Base-by-base conservation (phyloP, 345 rosid species). In the Populus ilicifolia region DNA sequence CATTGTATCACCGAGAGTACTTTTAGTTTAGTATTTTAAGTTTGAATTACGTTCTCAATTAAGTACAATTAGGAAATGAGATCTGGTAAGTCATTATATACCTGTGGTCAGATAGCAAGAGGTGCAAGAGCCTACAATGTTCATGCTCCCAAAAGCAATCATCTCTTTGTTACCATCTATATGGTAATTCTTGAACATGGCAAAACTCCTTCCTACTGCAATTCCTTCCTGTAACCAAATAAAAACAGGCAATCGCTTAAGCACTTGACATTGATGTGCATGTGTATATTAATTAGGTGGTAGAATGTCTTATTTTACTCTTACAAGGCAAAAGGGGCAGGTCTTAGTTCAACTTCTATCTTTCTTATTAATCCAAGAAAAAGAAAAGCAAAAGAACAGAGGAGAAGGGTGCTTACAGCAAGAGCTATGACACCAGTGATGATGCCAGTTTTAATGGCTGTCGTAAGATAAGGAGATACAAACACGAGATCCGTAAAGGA, bases 101-200 rank as follows among this genome's bases (percentile, higher is more conserved):
- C 98, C 98, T 54, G 97, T 81, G 14, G 95, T 90, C 72, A 96
- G 81, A 86, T 93, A 93, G 81, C 98, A 96, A 38, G 99, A 96
- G 65, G 98, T 91, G 89, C 90, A 85, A 16, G 99, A 93, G 66
- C 98, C 99, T 9, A 83, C 93, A 10, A 96, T 90, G 84, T 96
- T 96, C 99, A 96, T 96, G 84, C 88, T 74, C 35, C 99, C 99
- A 64, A 96, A 80, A 6, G 98, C 99, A 29, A 96, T 88, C 99
- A 96, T 96, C 80, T 96, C 99, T 79, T 94, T 96, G 91, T 96
- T 94, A 2, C 98, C 97, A 75, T 96, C 98, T 46, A 91, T 89
- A 80, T 96, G 91, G 82, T 94, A 96, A 84, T 91, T 89, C 82
- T 92, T 96, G 84, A 87, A 88, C 91, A 91, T 89, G 20, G 99